Percentiles rank a stretch among this genome's conserved stretches.
Conservation (phyloP, 1,139 yeast species). For the Yamadazyma membranifaciens region DNA sequence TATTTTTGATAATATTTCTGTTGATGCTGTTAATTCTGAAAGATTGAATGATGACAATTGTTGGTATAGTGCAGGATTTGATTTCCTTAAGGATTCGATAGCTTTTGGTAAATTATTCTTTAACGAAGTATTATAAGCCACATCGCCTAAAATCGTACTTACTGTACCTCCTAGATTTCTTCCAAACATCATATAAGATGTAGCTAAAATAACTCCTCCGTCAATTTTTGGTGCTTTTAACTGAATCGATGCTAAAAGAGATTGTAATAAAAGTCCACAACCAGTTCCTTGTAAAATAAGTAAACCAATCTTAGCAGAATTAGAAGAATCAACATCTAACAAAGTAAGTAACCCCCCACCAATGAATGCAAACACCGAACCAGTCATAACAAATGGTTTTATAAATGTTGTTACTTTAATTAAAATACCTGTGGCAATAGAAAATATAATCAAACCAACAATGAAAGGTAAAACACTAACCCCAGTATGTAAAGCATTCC, state of each 20-base stretch:
- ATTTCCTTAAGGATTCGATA: slow-evolving; percentile 14
- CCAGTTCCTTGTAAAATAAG: slow-evolving; percentile 33
- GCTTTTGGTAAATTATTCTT: slow-evolving; percentile 18
- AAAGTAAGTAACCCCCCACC: slow-evolving; percentile 35
- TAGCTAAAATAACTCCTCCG: slow-evolving; percentile 37
- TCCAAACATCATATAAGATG: slow-evolving; percentile 29
- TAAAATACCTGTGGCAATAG: slow-evolving; percentile 28
- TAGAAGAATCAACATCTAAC: slow-evolving; percentile 28
- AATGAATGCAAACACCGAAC: slow-evolving; percentile 26
- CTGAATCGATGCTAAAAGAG: slow-evolving; percentile 28
- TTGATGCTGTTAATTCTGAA: slow-evolving; percentile 18
- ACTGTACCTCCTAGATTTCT: slow-evolving; percentile 35
- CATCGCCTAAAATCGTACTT: slow-evolving; percentile 32
- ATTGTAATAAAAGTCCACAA: slow-evolving; percentile 31
- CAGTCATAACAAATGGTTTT: slow-evolving; percentile 29
- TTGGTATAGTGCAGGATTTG: slow-evolving; percentile 16
- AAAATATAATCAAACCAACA: slow-evolving; percentile 30
- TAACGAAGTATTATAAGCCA: slow-evolving; percentile 31
- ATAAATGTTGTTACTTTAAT: slow-evolving; percentile 30
- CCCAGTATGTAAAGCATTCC: slow-evolving; percentile 38
- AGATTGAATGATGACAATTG: slow-evolving; percentile 21
- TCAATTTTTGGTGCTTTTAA: slow-evolving; percentile 36
- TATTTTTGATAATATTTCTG: slow-evolving; percentile 19
- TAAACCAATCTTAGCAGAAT: slow-evolving; percentile 29
- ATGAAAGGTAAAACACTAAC: slow-evolving; percentile 36